A percentile compares a stretch with the other conserved stretches of the same genome.
Evolutionary conservation across 2,329 filamentous ascomycete genomes (phyloP).

Genomic region (Lasiodiplodia sp.): DNA sequence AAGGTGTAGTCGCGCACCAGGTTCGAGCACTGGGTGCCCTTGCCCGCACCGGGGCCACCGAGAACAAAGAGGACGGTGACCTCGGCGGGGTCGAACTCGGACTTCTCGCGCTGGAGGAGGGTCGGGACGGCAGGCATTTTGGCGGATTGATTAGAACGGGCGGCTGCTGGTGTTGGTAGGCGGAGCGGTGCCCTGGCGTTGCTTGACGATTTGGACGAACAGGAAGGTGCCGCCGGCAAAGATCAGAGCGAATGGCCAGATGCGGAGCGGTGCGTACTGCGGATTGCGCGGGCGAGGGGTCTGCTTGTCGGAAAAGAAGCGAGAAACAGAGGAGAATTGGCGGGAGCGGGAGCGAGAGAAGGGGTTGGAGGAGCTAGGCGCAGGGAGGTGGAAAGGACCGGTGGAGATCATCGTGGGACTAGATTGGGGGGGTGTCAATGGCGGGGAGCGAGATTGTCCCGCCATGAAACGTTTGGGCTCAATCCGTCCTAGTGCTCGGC

Average conservation of each 20-base stretch:
- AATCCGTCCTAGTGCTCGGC: slow-evolving; percentile 20
- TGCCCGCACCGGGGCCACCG: slow-evolving; percentile 92
- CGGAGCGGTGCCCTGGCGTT: slow-evolving; percentile 47
- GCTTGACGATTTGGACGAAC: slow-evolving; percentile 57
- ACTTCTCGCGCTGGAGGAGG: slow-evolving; percentile 56
- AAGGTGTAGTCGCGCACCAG: slow-evolving; percentile 90
- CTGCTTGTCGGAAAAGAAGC: slow-evolving; percentile 31
- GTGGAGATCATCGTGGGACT: slow-evolving; percentile 42
- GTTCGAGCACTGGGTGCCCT: slow-evolving; percentile 92
- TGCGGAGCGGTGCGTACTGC: slow-evolving; percentile 49
- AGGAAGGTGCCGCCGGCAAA: slow-evolving; percentile 54
- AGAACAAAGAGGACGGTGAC: slow-evolving; percentile 97
- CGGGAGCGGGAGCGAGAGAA: slow-evolving; percentile 32
- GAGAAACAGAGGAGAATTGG: slow-evolving; percentile 38
- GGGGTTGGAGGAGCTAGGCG: slow-evolving; percentile 29
- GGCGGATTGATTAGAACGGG: slow-evolving; percentile 11
- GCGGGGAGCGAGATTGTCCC: slow-evolving; percentile 27
- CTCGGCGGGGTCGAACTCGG: slow-evolving; percentile 76
- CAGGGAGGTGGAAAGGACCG: slow-evolving; percentile 34
- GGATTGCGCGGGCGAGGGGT: slow-evolving; percentile 35
- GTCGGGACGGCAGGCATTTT: slow-evolving; percentile 34
- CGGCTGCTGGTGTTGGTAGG: slow-evolving; percentile 32
- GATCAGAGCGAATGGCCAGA: slow-evolving; percentile 57
- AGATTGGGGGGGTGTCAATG: slow-evolving; percentile 30
- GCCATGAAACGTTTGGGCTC: slow-evolving; percentile 23